phyloP scores from a whole-genome alignment of 2,329 filamentous ascomycete genomes.

The Diaporthe longicolla region DNA sequence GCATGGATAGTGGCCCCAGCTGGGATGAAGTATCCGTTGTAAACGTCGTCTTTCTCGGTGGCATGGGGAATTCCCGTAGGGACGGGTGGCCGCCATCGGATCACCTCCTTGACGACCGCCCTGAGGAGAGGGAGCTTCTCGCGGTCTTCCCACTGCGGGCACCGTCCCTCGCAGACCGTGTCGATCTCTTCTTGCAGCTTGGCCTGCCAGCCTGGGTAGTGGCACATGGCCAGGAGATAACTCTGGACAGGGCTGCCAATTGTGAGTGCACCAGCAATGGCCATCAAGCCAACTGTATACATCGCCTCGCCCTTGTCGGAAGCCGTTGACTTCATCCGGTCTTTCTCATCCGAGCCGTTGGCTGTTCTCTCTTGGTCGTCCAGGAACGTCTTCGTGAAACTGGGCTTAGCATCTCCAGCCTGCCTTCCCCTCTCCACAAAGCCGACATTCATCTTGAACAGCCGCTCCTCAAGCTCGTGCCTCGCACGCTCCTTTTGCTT shows the following conservation, averaged over 20 bases:
- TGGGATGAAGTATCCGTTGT: conserved; percentile 66
- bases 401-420: conserved; percentile 53
- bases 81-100: conserved; percentile 69
- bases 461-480: conserved; percentile 55
- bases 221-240: conserved; percentile 55
- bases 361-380: conserved; percentile 46
- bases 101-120: conserved; percentile 65
- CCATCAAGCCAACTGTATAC: conserved; percentile 63
- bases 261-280: conserved; percentile 61
- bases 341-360: conserved; percentile 46
- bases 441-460: conserved; percentile 55
- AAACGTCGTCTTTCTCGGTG: conserved; percentile 65
- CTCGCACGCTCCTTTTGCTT: conserved; percentile 58
- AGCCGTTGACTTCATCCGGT: conserved; percentile 48
- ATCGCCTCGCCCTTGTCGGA: conserved; percentile 55
- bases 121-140: conserved; percentile 61
- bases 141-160: conserved; percentile 63
- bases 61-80: conserved; percentile 68
- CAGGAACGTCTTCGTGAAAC: conserved; percentile 60
- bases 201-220: conserved; percentile 50
- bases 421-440: conserved; percentile 54
- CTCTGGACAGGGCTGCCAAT: conserved; percentile 61
- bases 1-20: conserved; percentile 67
- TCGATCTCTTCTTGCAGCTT: conserved; percentile 64
- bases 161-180: conserved; percentile 55